A percentile compares a stretch with the other conserved stretches of the same genome.
phyloP scores from a whole-genome alignment of 2,329 filamentous ascomycete species.

The Thelonectria olida region DNA sequence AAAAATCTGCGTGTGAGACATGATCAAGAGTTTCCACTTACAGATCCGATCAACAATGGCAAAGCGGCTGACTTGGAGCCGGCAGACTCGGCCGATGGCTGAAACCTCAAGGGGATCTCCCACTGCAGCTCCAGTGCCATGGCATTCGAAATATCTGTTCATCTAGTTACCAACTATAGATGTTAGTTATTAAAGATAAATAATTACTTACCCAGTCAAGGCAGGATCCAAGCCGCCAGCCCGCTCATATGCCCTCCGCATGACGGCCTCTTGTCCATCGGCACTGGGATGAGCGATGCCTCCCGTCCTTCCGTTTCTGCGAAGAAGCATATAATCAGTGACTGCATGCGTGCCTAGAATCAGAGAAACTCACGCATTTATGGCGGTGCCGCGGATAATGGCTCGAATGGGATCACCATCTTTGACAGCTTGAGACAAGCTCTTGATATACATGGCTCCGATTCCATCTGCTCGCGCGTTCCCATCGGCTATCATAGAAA shows the following conservation, averaged over 20 bases:
- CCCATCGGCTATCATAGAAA: too few species aligned
- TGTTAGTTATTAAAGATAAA: slow-evolving; percentile 24
- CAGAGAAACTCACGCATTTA: too few species aligned
- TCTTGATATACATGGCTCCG: slow-evolving; percentile 63
- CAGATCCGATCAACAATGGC: slow-evolving; percentile 19
- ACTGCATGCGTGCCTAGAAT: too few species aligned
- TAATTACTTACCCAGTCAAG: too few species aligned
- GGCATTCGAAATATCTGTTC: too few species aligned
- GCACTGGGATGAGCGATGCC: background rate
- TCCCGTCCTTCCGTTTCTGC: slow-evolving; percentile 47
- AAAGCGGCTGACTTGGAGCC: too few species aligned
- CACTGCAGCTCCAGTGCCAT: slow-evolving; percentile 34
- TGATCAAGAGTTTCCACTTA: too few species aligned
- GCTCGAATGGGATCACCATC: slow-evolving; percentile 62
- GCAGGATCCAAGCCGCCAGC: too few species aligned
- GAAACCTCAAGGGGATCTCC: slow-evolving; percentile 26
- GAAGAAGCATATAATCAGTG: too few species aligned
- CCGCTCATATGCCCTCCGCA: slow-evolving; percentile 41
- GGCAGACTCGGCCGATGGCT: background rate
- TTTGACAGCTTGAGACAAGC: slow-evolving; percentile 58
- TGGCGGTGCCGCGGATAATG: slow-evolving; percentile 57
- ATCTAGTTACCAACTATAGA: background rate
- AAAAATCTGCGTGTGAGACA: too few species aligned
- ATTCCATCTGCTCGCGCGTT: slow-evolving; percentile 69
- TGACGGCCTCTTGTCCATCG: slow-evolving; percentile 43